These are phyloP conservation scores for Sclerotinia sclerotiorum DNA, from an alignment of 2,329 filamentous ascomycete species.

Conservation along the genomic window DNA sequence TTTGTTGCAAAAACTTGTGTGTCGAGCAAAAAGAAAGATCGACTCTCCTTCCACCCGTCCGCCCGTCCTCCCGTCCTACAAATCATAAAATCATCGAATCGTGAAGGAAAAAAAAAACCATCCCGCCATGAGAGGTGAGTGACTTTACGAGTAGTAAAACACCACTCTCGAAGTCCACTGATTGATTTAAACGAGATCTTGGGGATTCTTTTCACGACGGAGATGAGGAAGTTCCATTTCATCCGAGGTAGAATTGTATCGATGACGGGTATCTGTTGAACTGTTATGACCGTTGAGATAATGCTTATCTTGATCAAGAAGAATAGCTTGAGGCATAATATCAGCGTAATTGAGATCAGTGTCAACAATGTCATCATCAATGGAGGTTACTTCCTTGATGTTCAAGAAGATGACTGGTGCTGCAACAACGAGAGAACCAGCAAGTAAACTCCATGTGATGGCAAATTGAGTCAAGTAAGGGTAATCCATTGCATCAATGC, in stretches of 20 bases:
- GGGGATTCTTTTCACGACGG: not conserved
- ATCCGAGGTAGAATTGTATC: not conserved
- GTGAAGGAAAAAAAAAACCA: not conserved
- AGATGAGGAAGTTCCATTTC: slow-evolving; percentile 16
- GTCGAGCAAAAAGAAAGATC: not conserved
- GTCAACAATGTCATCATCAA: slow-evolving; percentile 80
- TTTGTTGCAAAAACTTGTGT: not conserved
- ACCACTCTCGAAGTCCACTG: too few species aligned
- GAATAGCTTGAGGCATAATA: slow-evolving; percentile 44
- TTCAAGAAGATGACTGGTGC: slow-evolving; percentile 73
- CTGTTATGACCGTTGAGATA: not conserved
- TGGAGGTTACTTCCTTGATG: slow-evolving; percentile 72
- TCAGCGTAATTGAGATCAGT: slow-evolving; percentile 80
- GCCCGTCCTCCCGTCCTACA: too few species aligned
- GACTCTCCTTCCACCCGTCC: too few species aligned
- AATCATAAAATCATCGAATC: not conserved
- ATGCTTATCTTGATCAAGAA: slow-evolving; percentile 5
- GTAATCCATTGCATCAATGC: slow-evolving; percentile 60
- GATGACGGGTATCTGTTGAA: slow-evolving; percentile 2
- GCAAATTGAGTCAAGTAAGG: slow-evolving; percentile 72
- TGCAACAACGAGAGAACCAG: slow-evolving; percentile 70
- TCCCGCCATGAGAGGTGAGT: not conserved
- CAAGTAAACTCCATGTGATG: slow-evolving; percentile 71
- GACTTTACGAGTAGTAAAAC: not conserved
- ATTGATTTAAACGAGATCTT: not conserved